Percentiles rank a stretch among this genome's conserved stretches.
Evolutionary conservation across 2,329 filamentous ascomycete species (phyloP).

Genomic region (Sphaerulina musiva): DNA sequence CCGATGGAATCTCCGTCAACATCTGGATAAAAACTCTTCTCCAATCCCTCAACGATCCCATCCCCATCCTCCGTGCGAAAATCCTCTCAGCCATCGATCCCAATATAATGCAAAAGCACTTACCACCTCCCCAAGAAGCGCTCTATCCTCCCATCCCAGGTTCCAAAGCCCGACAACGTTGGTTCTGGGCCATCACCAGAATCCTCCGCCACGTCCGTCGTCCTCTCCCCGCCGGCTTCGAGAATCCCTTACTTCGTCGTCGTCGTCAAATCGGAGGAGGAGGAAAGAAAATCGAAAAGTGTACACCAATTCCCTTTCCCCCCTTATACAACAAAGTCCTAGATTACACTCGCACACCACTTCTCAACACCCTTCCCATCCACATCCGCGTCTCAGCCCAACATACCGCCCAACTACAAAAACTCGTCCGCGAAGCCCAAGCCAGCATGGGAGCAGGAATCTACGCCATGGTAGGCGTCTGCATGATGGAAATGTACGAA

Average conservation of each 20-base stretch:
- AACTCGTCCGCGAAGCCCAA: constrained; percentile 35
- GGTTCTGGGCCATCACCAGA: constrained; percentile 44
- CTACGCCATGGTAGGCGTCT: constrained; percentile 42
- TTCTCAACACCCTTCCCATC: constrained; percentile 34
- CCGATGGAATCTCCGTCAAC: constrained; percentile 34
- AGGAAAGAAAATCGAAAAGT: not conserved
- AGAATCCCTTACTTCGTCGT: constrained; percentile 36
- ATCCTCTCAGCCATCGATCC: constrained; percentile 21
- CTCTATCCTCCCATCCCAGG: constrained; percentile 39
- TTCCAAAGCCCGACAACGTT: constrained; percentile 37
- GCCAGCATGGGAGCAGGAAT: constrained; percentile 40
- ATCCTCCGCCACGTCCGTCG: constrained; percentile 40
- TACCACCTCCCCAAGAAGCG: constrained; percentile 44
- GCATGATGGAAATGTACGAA: constrained; percentile 44
- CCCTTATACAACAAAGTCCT: constrained; percentile 35
- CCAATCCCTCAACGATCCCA: constrained; percentile 33
- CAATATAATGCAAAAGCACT: constrained; percentile 24
- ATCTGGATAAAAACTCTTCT: constrained; percentile 41
- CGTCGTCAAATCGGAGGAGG: no score
- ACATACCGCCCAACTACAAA: constrained; percentile 35
- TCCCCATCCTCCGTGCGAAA: constrained; percentile 19
- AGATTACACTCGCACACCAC: constrained; percentile 36
- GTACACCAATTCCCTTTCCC: constrained; percentile 18
- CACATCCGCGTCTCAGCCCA: constrained; percentile 30
- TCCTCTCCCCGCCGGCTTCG: constrained; percentile 37